phyloP scores from a whole-genome alignment of 768 basidiomycete genomes.

The Crucibulum laeve region DNA sequence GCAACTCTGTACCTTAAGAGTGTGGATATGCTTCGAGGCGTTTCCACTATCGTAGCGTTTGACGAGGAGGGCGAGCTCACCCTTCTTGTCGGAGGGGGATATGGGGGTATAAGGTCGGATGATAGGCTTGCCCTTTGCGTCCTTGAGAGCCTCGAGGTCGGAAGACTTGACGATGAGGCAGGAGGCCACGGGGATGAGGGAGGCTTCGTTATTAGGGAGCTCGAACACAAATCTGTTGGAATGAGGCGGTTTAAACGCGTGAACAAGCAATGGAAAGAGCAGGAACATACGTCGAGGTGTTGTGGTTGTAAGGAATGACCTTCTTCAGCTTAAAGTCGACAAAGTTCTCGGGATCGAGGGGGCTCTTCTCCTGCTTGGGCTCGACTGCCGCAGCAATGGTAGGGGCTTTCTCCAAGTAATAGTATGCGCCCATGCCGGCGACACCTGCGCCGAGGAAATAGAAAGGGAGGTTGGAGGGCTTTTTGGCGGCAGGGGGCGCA shows the following conservation, averaged over 20 bases:
- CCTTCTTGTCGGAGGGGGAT: conserved; percentile 68
- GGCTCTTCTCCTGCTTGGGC: conserved; percentile 54
- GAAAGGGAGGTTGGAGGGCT: conserved; percentile 41
- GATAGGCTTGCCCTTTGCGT: conserved; percentile 82
- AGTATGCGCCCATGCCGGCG: conserved; percentile 37
- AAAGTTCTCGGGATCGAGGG: conserved; percentile 72
- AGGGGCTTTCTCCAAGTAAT: conserved; percentile 40
- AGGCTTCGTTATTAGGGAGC: conserved; percentile 72
- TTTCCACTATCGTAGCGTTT: conserved; percentile 84
- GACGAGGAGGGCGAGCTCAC: conserved; percentile 76
- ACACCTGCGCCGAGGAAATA: conserved; percentile 46
- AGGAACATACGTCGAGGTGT: conserved; percentile 65
- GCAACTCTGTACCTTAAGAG: conserved; percentile 46
- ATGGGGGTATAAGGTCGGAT: conserved; percentile 93
- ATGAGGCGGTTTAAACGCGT: neutral
- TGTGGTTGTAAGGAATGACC: conserved; percentile 89
- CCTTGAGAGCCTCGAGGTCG: conserved; percentile 57
- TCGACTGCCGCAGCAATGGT: conserved; percentile 14
- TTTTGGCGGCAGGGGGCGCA: conserved; percentile 34
- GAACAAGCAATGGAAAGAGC: neutral
- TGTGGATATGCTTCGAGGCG: conserved; percentile 79
- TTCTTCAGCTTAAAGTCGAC: conserved; percentile 80
- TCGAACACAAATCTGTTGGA: conserved; percentile 67
- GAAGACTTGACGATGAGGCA: conserved; percentile 77
- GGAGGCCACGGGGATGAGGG: conserved; percentile 75